Base-by-base conservation (phyloP, 2,329 filamentous ascomycete genomes). In the Pseudogymnoascus sp. region DNA sequence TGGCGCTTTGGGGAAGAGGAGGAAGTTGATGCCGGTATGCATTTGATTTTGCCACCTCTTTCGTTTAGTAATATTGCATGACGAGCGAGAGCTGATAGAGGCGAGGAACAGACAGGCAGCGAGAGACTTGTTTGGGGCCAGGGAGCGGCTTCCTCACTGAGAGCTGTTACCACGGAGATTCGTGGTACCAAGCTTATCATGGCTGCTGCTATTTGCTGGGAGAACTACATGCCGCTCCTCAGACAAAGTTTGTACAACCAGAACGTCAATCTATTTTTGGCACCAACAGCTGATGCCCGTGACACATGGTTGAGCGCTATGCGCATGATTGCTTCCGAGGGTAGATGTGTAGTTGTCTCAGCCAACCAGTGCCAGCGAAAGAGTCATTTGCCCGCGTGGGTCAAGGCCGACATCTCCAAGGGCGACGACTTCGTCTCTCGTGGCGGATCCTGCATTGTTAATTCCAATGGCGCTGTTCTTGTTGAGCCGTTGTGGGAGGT, bases 201-300 rank as follows among this genome's bases (percentile, higher is more conserved):
- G 64, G 92, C 88, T 0, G 86, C 89, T 2, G 93, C 92, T 3
- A 95, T 97, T 67, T 96, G 92, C 79, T 97, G 92, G 92, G 92
- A 97, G 75, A 96, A 90, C 74, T 96, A 93, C 77, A 97, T 96
- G 92, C 92, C 92, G 0, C 78, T 97, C 16, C 79, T 97, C 6
- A 84, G 93, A 16, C 89, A 96, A 72, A 82, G 85, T 14, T 80
- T 97, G 38, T 97, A 97, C 74, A 82, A 85, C 2, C 93, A 97
- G 74, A 96, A 96, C 71, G 86, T 97, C 70, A 96, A 96, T 73
- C 77, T 97, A 11, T 97, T 93, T 75, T 84, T 97, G 1, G 92
- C 92, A 0, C 93, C 93, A 0, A 97, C 92, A 0, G 92, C 92
- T 1, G 93, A 97, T 76, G 84, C 81, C 19, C 82, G 92, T 64